Percentiles rank a stretch among this genome's conserved stretches.
phyloP scores from a whole-genome alignment of 164 flowering plant genomes.

The Vitis labrusca region DNA sequence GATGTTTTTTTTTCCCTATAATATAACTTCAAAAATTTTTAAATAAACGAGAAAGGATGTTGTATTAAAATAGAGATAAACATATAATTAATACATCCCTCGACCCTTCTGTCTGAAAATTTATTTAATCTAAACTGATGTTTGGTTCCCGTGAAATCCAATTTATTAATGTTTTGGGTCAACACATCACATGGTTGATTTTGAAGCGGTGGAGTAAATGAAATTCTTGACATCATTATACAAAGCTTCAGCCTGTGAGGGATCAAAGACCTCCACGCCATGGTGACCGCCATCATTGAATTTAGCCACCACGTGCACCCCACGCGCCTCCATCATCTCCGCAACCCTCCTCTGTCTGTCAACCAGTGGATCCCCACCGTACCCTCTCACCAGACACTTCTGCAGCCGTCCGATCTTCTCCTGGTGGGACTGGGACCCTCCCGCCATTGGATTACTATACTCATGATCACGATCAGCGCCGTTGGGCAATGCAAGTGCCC shows the following conservation, averaged over 20 bases:
- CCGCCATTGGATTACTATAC: constrained; percentile 39
- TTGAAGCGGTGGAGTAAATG: constrained; percentile 5
- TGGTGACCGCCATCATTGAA: constrained; percentile 50
- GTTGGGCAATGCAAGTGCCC: constrained; percentile 51
- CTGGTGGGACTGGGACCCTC: background rate
- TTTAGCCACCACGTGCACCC: constrained; percentile 7
- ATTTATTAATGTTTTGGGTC: background rate
- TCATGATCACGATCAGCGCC: constrained; percentile 59
- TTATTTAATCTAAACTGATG: too few relatives aligned
- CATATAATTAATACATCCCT: too few relatives aligned
- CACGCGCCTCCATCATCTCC: constrained; percentile 16
- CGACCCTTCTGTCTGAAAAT: too few relatives aligned
- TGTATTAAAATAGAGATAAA: too few relatives aligned
- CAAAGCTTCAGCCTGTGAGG: constrained; percentile 28
- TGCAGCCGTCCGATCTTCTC: constrained; percentile 11
- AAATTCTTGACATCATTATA: constrained; percentile 28
- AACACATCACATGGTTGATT: constrained; percentile 5
- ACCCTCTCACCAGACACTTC: constrained; percentile 22
- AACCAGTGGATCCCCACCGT: constrained; percentile 32
- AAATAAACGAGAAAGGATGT: too few relatives aligned
- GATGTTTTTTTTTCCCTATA: too few relatives aligned
- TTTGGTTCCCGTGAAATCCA: too few relatives aligned
- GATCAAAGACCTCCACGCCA: constrained; percentile 43
- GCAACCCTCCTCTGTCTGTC: constrained; percentile 25
- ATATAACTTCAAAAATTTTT: too few relatives aligned